Evolutionary conservation across 1,284 basidiomycete species (phyloP).

Genomic region (Rhodofomes roseus): DNA sequence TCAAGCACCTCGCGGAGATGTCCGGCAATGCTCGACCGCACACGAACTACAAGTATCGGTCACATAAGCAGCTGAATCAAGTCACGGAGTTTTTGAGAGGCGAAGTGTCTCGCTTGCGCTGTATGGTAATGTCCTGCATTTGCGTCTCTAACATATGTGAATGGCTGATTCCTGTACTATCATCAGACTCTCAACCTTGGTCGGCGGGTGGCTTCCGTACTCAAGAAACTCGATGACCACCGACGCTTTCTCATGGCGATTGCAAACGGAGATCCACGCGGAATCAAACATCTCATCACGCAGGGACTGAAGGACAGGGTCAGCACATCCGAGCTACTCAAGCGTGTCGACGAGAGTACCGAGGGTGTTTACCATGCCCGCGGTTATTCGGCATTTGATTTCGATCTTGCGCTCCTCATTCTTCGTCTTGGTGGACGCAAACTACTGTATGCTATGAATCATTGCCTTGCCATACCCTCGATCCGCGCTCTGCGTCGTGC

Average conservation of each 20-base stretch:
- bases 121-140: neutral
- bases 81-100: neutral
- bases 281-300: conserved; percentile 10
- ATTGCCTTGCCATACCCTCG: conserved; percentile 14
- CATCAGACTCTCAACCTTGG: neutral
- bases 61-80: neutral
- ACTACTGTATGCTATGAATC: conserved; percentile 19
- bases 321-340: conserved; percentile 5
- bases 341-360: conserved; percentile 7
- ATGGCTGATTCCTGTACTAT: neutral
- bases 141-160: neutral
- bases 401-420: conserved; percentile 16
- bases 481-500: conserved; percentile 10
- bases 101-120: neutral
- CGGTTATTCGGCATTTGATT: conserved; percentile 6
- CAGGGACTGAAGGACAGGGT: conserved; percentile 8
- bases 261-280: conserved; percentile 8
- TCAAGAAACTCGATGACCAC: conserved; percentile 5
- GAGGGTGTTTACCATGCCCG: conserved; percentile 9
- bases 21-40: neutral
- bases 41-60: neutral
- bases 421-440: conserved; percentile 15
- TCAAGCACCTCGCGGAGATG: neutral
- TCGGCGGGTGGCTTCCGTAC: neutral
- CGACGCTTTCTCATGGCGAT: conserved; percentile 10